phyloP scores from a whole-genome alignment of 805 yeast species.

The Candida stauntonica region DNA sequence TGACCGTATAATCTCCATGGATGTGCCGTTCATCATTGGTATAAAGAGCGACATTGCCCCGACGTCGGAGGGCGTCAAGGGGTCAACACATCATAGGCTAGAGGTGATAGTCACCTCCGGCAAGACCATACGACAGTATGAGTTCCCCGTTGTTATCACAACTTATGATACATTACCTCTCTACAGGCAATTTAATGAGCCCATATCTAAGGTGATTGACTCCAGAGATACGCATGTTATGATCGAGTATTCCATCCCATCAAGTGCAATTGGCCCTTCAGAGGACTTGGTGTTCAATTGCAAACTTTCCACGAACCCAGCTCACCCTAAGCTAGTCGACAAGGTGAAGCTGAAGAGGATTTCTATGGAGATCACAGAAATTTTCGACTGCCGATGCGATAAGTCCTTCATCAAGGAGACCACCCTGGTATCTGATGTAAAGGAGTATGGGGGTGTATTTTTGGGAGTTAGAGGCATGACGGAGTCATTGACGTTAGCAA shows the following conservation, averaged over 20 bases:
- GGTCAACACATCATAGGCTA: slow-evolving; percentile 37
- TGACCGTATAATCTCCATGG: slow-evolving; percentile 47
- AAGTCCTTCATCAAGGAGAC: slow-evolving; percentile 43
- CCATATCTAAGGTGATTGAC: slow-evolving; percentile 38
- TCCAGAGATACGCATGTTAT: slow-evolving; percentile 47
- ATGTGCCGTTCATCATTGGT: slow-evolving; percentile 55
- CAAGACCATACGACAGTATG: slow-evolving; percentile 16
- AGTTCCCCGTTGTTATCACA: slow-evolving; percentile 51
- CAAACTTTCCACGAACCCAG: slow-evolving; percentile 34
- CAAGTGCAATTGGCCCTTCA: slow-evolving; percentile 54
- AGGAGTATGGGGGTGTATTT: slow-evolving; percentile 15
- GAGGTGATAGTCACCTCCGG: slow-evolving; percentile 29
- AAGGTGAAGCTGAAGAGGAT: slow-evolving; percentile 40
- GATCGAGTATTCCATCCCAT: slow-evolving; percentile 43
- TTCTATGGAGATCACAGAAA: slow-evolving; percentile 47
- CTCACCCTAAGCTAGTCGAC: slow-evolving; percentile 13
- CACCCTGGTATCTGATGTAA: slow-evolving; percentile 29
- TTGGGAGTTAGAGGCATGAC: slow-evolving; percentile 10
- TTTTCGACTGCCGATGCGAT: slow-evolving; percentile 37
- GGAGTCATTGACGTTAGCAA: slow-evolving; percentile 23
- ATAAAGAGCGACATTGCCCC: slow-evolving; percentile 49
- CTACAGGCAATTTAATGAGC: slow-evolving; percentile 50
- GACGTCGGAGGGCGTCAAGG: slow-evolving; percentile 45
- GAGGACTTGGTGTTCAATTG: slow-evolving; percentile 41
- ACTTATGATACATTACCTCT: slow-evolving; percentile 55